A percentile compares a stretch with the other conserved stretches of the same genome.
Conservation (phyloP, 1,139 yeast species). For the Yamadazyma membranifaciens region DNA sequence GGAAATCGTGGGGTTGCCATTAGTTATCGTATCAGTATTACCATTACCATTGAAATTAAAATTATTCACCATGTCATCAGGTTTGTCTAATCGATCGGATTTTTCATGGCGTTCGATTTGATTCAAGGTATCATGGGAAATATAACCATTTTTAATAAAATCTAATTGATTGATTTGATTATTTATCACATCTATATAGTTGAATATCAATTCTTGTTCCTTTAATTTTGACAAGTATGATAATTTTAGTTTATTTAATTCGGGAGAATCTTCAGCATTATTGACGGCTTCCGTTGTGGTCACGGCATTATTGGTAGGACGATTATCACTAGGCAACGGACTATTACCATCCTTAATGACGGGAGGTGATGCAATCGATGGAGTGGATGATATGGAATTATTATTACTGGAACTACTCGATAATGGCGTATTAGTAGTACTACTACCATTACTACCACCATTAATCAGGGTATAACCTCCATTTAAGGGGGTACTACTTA, state of each 20-base stretch:
- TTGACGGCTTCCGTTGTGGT: neutral
- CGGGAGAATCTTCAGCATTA: slow-evolving; percentile 11
- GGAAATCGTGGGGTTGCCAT: slow-evolving; percentile 1
- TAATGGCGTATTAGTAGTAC: neutral
- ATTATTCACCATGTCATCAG: neutral
- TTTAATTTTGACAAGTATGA: slow-evolving; percentile 39
- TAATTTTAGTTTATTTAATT: slow-evolving; percentile 26
- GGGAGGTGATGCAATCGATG: neutral
- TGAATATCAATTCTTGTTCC: slow-evolving; percentile 45
- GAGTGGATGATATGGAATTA: neutral
- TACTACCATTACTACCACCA: neutral
- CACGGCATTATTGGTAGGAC: neutral
- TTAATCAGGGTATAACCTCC: neutral
- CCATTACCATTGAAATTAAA: slow-evolving; percentile 8
- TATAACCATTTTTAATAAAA: slow-evolving; percentile 48
- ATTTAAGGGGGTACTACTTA: no score
- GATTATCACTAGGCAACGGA: neutral
- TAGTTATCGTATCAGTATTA: neutral
- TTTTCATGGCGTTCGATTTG: slow-evolving; percentile 10
- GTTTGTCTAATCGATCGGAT: neutral
- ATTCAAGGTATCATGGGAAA: slow-evolving; percentile 44
- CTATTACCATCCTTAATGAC: neutral
- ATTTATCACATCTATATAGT: slow-evolving; percentile 43
- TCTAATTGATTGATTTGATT: slow-evolving; percentile 46
- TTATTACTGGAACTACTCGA: neutral